phyloP scores from a whole-genome alignment of 1,139 yeast species.

The Torulaspora pretoriensis region DNA sequence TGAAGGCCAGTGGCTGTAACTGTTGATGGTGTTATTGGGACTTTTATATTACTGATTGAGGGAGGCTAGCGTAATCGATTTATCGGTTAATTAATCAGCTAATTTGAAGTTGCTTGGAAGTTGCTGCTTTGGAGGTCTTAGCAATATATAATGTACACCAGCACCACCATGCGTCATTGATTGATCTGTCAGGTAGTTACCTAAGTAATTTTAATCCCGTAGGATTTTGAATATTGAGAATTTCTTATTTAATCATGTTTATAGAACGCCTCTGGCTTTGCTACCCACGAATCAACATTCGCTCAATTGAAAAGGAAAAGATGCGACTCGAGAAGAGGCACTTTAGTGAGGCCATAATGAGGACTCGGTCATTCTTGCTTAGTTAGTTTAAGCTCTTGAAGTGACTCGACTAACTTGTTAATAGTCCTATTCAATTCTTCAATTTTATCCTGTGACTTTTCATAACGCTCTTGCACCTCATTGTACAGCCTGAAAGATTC shows the following conservation, averaged over 20 bases:
- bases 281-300: neutral
- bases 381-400: constrained; percentile 13
- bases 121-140: neutral
- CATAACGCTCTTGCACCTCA: constrained; percentile 41
- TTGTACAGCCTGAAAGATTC: constrained; percentile 54
- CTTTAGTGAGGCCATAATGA: too few relatives aligned
- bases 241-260: too few relatives aligned
- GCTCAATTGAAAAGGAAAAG: neutral
- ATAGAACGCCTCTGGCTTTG: too few relatives aligned
- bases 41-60: neutral
- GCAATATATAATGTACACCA: neutral
- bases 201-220: neutral
- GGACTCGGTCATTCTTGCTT: neutral
- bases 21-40: constrained; percentile 13
- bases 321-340: neutral
- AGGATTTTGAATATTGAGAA: neutral
- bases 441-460: constrained; percentile 38
- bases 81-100: neutral
- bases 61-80: neutral
- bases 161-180: neutral
- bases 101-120: neutral
- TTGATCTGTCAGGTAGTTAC: neutral
- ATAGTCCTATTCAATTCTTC: constrained; percentile 36
- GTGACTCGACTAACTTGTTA: constrained; percentile 21
- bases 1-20: constrained; percentile 23